Percentiles rank a stretch among this genome's conserved stretches.
phyloP scores from a whole-genome alignment of 495 filamentous ascomycete genomes.

The Talaromyces proteolyticus region DNA sequence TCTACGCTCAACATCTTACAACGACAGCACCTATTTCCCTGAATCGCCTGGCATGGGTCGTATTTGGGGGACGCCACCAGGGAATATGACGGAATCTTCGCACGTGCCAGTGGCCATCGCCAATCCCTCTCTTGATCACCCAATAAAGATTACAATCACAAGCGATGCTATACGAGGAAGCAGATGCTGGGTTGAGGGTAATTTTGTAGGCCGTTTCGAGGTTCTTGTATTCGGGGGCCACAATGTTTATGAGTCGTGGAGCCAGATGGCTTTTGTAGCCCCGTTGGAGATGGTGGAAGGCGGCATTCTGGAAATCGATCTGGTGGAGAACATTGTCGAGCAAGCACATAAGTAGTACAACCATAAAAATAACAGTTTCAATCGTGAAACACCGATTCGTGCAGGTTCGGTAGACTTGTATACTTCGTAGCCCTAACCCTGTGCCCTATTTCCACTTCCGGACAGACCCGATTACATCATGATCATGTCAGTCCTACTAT shows the following conservation, averaged over 20 bases:
- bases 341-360: background rate
- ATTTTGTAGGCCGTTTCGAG: slow-evolving; percentile 44
- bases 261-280: slow-evolving; percentile 53
- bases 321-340: too few species aligned
- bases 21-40: background rate
- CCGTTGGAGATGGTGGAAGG: slow-evolving; percentile 32
- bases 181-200: slow-evolving; percentile 38
- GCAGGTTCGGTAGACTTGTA: background rate
- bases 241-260: slow-evolving; percentile 46
- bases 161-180: slow-evolving; percentile 36
- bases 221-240: slow-evolving; percentile 48
- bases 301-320: background rate
- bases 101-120: background rate
- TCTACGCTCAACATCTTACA: slow-evolving; percentile 25
- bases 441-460: background rate
- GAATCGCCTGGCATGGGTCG: background rate
- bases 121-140: background rate
- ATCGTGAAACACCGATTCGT: too few species aligned
- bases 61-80: background rate
- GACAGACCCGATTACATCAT: background rate
- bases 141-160: slow-evolving; percentile 20
- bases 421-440: background rate
- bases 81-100: background rate
- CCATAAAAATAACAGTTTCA: too few species aligned
- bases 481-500: background rate